A percentile compares a stretch with the other conserved stretches of the same genome.
Evolutionary conservation across 306 rosid species (phyloP).

Genomic region (Quillaja saponaria): DNA sequence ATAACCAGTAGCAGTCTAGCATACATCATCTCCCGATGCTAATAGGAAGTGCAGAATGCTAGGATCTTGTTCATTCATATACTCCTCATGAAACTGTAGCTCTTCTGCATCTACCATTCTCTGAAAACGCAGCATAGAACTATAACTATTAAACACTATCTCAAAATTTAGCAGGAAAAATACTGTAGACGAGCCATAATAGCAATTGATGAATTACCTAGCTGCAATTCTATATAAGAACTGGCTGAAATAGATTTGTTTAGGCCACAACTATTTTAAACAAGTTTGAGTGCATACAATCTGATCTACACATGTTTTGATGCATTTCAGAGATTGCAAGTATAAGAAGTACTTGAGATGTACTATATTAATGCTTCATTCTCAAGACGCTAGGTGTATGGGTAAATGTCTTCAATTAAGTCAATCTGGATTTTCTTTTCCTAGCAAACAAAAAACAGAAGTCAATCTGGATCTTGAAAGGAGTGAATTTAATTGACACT

Average conservation of each 20-base stretch:
- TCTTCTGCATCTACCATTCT: conserved; percentile 98
- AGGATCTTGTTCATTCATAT: conserved; percentile 94
- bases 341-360: too few relatives aligned
- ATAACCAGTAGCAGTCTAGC: conserved; percentile 25
- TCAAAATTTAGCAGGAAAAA: conserved; percentile 26
- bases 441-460: too few relatives aligned
- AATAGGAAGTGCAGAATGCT: conserved; percentile 93
- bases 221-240: conserved; percentile 16
- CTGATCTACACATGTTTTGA: too few relatives aligned
- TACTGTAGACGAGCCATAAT: conserved; percentile 1
- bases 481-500: too few relatives aligned
- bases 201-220: conserved; percentile 12
- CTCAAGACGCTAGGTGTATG: too few relatives aligned
- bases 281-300: too few relatives aligned
- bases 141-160: conserved; percentile 8
- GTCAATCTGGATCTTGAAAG: too few relatives aligned
- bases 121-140: conserved; percentile 50
- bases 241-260: background rate
- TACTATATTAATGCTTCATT: too few relatives aligned
- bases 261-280: too few relatives aligned
- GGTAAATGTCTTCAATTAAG: too few relatives aligned
- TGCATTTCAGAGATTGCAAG: too few relatives aligned
- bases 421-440: too few relatives aligned
- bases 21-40: conserved; percentile 96
- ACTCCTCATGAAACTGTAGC: conserved; percentile 92